These are phyloP conservation scores for Colletotrichum sp. DNA, from an alignment of 2,329 filamentous ascomycete genomes.

Conservation along the genomic window DNA sequence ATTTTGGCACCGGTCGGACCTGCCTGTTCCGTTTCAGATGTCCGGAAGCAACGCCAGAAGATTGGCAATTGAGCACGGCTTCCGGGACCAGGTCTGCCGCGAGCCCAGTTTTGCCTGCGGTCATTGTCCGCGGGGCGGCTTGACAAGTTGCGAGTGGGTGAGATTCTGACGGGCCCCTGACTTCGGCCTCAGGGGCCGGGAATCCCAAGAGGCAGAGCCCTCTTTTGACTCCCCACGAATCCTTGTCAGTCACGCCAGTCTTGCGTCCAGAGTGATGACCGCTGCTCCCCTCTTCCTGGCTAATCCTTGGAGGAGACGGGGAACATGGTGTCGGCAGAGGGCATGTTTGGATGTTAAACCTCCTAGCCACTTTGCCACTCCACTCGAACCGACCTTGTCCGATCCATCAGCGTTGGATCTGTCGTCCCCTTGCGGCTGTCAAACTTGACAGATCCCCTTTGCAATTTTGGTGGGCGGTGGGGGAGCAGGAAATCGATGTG, in stretches of 20 bases:
- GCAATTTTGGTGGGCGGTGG: constrained; percentile 10
- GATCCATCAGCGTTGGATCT: constrained; percentile 23
- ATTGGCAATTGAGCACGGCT: constrained; percentile 15
- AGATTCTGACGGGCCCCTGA: not conserved
- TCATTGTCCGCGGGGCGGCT: constrained; percentile 3
- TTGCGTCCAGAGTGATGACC: constrained; percentile 11
- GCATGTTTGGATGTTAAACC: constrained; percentile 18
- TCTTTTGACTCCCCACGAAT: not conserved
- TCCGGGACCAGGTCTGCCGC: constrained; percentile 6
- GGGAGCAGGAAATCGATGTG: not conserved
- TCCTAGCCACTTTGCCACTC: constrained; percentile 17
- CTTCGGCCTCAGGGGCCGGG: constrained; percentile 9
- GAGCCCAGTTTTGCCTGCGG: constrained; percentile 3
- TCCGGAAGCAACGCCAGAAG: constrained; percentile 17
- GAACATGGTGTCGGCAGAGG: constrained; percentile 14
- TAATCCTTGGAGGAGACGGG: constrained; percentile 13
- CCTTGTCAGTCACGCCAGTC: constrained; percentile 20
- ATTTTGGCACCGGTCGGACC: constrained; percentile 12
- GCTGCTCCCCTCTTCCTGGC: constrained; percentile 4
- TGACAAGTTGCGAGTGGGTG: constrained; percentile 8
- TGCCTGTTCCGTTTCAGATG: constrained; percentile 20
- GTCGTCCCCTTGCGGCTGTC: constrained; percentile 20
- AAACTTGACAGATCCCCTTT: constrained; percentile 24
- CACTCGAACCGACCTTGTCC: constrained; percentile 12
- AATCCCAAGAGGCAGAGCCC: not conserved